Evolutionary conservation across 345 rosid genomes (phyloP), one percentile per base, ranked within the genome.

Genomic region (Hibiscus tridactylites): DNA sequence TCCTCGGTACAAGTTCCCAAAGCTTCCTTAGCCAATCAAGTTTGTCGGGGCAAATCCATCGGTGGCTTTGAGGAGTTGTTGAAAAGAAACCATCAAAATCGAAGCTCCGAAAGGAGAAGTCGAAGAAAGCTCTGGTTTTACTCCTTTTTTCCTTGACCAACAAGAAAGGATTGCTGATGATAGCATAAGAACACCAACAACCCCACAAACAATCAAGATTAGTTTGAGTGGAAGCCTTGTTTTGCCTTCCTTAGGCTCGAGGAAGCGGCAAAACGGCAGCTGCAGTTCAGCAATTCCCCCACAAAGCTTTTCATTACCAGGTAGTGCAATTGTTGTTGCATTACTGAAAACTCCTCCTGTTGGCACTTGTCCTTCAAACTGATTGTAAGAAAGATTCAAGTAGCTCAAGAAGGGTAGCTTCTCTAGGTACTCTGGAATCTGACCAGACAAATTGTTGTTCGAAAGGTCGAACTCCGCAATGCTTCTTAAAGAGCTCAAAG

Each of bases 21-120:
- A 77, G 39, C 70, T 76, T 19, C 82, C 79, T 52, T 61, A 65
- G 21, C 82, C 82, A 4, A 72, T 56, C 70, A 79, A 4, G 73
- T 68, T 74, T 8, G 49, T 61, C 0, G 77, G 49, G 61, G 85
- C 39, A 39, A 82, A 79, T 19, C 80, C 75, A 72, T 28, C 54
- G 0, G 82, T 79, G 35, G 78, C 67, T 31, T 65, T 58, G 33
- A 42, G 66, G 39, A 82, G 73, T 35, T 79, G 72, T 5, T 57
- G 68, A 69, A 68, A 82, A 29, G 77, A 75, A 65, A 75, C n/a
- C 61, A 15, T 46, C 16, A 15, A 24, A 63, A 75, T 10, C 16
- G 73, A 35, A 61, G 26, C 53, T 13, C 15, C 16, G 5, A 62
- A 12, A 13, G 1, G 49, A 8, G 28, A 69, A 6, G 11, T 10